Evolutionary conservation across 2,329 filamentous ascomycete species (phyloP).

Genomic region (Cercospora sesami): DNA sequence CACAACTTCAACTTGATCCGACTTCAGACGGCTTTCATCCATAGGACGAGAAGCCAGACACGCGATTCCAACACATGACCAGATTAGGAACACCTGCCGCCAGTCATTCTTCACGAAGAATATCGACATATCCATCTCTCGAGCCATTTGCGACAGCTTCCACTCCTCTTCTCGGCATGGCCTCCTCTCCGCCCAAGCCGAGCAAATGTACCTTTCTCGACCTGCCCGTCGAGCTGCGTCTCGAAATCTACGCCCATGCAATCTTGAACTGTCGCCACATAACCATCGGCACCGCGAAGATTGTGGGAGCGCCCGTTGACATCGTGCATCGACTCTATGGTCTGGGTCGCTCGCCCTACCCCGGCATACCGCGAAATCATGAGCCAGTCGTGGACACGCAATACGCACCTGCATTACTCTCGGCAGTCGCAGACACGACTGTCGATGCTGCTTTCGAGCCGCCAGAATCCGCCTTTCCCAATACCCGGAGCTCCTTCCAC

Average conservation of each 20-base stretch:
- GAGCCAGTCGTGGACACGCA: constrained; percentile 39
- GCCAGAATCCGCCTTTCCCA: constrained; percentile 14
- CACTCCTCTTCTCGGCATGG: neutral
- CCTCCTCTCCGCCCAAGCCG: neutral
- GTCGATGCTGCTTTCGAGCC: constrained; percentile 22
- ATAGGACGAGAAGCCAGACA: too few relatives aligned
- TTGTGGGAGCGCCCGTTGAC: constrained; percentile 37
- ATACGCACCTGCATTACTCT: constrained; percentile 41
- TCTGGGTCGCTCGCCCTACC: constrained; percentile 30
- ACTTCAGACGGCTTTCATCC: neutral
- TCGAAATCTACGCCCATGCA: constrained; percentile 45
- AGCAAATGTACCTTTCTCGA: neutral
- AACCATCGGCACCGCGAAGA: constrained; percentile 43
- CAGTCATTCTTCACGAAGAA: neutral
- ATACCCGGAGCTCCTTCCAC: constrained; percentile 24
- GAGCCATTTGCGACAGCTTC: neutral
- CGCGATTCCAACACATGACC: neutral
- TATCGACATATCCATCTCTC: neutral
- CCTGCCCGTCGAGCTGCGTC: constrained; percentile 43
- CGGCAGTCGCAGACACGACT: constrained; percentile 33
- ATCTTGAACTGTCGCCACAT: constrained; percentile 41
- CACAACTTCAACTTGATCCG: neutral
- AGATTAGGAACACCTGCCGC: neutral
- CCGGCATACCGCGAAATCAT: constrained; percentile 43
- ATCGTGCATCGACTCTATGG: constrained; percentile 36